These are phyloP conservation scores for Nothopassalora personata DNA, from an alignment of 2,329 filamentous ascomycete species.

Conservation along the genomic window DNA sequence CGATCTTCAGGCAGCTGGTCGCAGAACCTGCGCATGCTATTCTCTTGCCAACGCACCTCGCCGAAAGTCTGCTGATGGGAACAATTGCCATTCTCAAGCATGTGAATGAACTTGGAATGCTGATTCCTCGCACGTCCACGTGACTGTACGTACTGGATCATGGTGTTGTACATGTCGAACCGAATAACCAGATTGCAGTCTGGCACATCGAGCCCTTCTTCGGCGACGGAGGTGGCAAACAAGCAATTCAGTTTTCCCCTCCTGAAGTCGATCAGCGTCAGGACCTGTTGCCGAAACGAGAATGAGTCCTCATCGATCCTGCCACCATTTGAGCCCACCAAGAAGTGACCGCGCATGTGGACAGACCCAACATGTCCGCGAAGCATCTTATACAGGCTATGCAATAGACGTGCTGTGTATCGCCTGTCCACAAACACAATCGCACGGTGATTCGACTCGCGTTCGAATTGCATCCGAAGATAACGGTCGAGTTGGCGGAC, in stretches of 20 bases:
- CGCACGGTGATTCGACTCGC: conserved; percentile 57
- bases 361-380: conserved; percentile 38
- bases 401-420: conserved; percentile 68
- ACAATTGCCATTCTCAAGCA: conserved; percentile 68
- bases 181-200: conserved; percentile 63
- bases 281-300: conserved; percentile 68
- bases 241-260: conserved; percentile 56
- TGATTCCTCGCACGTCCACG: conserved; percentile 75
- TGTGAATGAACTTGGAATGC: conserved; percentile 75
- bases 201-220: conserved; percentile 62
- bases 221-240: conserved; percentile 60
- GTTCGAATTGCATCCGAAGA: conserved; percentile 59
- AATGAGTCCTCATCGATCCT: conserved; percentile 50
- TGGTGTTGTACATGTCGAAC: conserved; percentile 82
- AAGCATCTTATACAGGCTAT: conserved; percentile 59
- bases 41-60: conserved; percentile 56
- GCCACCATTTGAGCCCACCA: conserved; percentile 55
- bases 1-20: conserved; percentile 67
- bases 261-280: conserved; percentile 62
- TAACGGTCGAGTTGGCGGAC: conserved; percentile 58
- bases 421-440: conserved; percentile 84
- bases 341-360: conserved; percentile 55
- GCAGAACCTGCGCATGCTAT: conserved; percentile 70
- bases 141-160: conserved; percentile 94
- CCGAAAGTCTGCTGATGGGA: conserved; percentile 53